These are phyloP conservation scores for Acephala macrosclerotiorum DNA, from an alignment of 2,329 filamentous ascomycete genomes.

Conservation along the genomic window DNA sequence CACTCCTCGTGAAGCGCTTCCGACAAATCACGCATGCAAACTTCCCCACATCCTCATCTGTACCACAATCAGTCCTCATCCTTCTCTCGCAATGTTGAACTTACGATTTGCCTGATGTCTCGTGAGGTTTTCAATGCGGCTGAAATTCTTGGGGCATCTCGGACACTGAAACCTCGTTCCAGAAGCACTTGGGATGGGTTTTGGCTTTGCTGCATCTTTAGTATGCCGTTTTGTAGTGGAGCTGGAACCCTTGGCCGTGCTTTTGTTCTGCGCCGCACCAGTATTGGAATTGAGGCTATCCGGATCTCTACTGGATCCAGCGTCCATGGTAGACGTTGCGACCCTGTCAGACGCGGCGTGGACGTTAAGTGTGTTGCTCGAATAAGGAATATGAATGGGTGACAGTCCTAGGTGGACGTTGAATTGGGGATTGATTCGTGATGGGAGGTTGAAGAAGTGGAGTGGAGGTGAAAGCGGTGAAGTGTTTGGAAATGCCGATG, in stretches of 20 bases:
- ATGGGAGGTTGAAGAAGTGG: constrained; percentile 14
- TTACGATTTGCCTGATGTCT: constrained; percentile 44
- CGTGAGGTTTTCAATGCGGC: constrained; percentile 42
- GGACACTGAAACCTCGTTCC: constrained; percentile 39
- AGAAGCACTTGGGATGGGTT: constrained; percentile 16
- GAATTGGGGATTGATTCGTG: constrained; percentile 2
- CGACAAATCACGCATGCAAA: constrained; percentile 39
- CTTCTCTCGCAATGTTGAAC: constrained; percentile 12
- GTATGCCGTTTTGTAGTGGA: constrained; percentile 20
- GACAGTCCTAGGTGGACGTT: constrained; percentile 17
- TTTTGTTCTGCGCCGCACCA: constrained; percentile 6
- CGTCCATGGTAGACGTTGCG: neutral
- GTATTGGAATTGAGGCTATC: neutral
- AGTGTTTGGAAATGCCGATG: neutral
- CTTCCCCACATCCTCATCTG: constrained; percentile 42
- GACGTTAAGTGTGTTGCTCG: constrained; percentile 9
- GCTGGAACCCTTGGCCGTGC: neutral
- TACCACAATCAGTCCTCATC: constrained; percentile 15
- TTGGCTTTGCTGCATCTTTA: constrained; percentile 28
- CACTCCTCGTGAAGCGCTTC: constrained; percentile 42
- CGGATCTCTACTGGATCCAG: constrained; percentile 1
- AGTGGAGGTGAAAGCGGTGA: constrained; percentile 10
- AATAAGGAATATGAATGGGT: constrained; percentile 13
- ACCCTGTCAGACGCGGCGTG: constrained; percentile 5
- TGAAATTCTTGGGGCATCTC: constrained; percentile 42